A percentile compares a stretch with the other conserved stretches of the same genome.
Conservation (phyloP, 179 eudicot species). For the Pouteria campechiana region DNA sequence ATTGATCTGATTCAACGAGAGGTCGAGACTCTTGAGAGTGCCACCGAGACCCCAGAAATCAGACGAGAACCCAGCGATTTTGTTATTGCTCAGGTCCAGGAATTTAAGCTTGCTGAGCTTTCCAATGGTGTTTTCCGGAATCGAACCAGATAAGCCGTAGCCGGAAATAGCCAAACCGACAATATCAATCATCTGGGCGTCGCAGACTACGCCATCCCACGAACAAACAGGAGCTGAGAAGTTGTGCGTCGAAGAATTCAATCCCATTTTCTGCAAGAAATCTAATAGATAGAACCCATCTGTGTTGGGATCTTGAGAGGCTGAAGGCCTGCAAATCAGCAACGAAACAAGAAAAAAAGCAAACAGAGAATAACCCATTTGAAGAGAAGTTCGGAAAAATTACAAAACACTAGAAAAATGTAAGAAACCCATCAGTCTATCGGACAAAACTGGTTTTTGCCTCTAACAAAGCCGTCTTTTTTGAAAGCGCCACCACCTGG, state of each 20-base stretch:
- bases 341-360: slow-evolving; percentile 19
- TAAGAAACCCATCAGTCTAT: no score
- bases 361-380: slow-evolving; percentile 26
- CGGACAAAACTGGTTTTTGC: no score
- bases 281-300: slow-evolving; percentile 40
- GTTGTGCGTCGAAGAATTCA: slow-evolving; percentile 18
- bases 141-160: slow-evolving; percentile 35
- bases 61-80: slow-evolving; percentile 37
- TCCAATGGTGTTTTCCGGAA: slow-evolving; percentile 55
- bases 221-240: slow-evolving; percentile 37
- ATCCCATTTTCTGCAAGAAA: slow-evolving; percentile 43
- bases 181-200: slow-evolving; percentile 16
- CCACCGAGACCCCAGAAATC: slow-evolving; percentile 58
- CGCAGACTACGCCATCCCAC: slow-evolving; percentile 48
- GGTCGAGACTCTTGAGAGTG: slow-evolving; percentile 35
- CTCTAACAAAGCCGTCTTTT: no score
- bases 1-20: slow-evolving; percentile 33
- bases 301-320: slow-evolving; percentile 46
- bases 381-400: not conserved
- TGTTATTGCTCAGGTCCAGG: slow-evolving; percentile 44
- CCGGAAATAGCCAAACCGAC: slow-evolving; percentile 24
- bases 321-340: slow-evolving; percentile 16
- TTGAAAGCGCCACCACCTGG: no score
- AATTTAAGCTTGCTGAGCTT: slow-evolving; percentile 33
- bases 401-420: no score